Conservation (phyloP, 2,329 filamentous ascomycete species). For the Alternaria brassicae region DNA sequence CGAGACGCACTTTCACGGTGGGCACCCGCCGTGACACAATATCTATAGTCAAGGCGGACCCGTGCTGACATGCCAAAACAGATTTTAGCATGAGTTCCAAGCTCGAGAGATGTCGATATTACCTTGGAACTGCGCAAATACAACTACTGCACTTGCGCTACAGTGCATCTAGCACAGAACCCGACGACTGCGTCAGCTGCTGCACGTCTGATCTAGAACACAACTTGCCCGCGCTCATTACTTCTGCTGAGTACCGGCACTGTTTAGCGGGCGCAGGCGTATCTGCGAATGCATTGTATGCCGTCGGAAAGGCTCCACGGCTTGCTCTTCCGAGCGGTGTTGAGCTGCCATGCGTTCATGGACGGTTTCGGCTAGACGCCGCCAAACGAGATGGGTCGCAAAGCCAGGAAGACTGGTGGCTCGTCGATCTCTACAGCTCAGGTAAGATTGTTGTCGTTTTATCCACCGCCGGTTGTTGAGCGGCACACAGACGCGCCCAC, state of each 20-base stretch:
- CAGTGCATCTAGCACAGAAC: not conserved
- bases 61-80: not conserved
- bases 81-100: not conserved
- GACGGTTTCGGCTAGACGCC: conserved; percentile 14
- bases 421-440: conserved; percentile 16
- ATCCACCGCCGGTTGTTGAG: not conserved
- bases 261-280: not conserved
- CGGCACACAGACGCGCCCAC: not conserved
- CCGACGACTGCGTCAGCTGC: conserved; percentile 12
- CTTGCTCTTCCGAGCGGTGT: conserved; percentile 6
- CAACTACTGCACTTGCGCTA: conserved; percentile 14
- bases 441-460: conserved; percentile 4
- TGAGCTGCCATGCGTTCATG: conserved; percentile 15
- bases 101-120: conserved; percentile 14
- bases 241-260: not conserved
- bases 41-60: not conserved
- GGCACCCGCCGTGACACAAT: not conserved
- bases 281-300: conserved; percentile 3
- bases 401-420: conserved; percentile 12
- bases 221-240: conserved; percentile 17
- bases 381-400: conserved; percentile 1
- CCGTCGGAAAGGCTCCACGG: conserved; percentile 2
- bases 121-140: conserved; percentile 14
- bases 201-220: conserved; percentile 17
- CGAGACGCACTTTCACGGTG: not conserved